Base-by-base conservation (phyloP, 371 early-diverging fungal genomes). In the Mucor racemosus region DNA sequence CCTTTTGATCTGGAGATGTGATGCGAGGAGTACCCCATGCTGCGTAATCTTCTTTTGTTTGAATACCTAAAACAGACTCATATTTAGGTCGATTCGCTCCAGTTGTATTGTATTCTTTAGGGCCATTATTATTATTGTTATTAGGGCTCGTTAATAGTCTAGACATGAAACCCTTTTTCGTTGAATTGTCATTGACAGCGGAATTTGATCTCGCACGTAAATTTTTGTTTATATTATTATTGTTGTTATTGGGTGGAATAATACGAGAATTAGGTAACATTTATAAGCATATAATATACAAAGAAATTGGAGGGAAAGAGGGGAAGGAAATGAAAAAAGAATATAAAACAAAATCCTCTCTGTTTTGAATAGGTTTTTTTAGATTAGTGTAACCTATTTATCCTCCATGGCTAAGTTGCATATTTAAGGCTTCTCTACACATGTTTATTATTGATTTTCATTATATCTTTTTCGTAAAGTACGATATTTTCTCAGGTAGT, bases 401-500 rank as follows among this genome's bases (percentile, higher is more conserved):
- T 60, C 33, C 10, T 19, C 21, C 58, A 35, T 50, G 48, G 62
- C 50, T 62, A 39, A 54, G 38, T 39, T 57, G 50, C 65, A 65
- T 72, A 36, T 56, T 68, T 68, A 65, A 54, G 72, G 72, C 60
- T 65, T 68, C 40, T 44, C 31, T 57, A 48, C 72, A 72, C 72
- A 72, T 72, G 72, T 35, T 50, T 40, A 61, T 46, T 59, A 64
- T 58, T 68, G 56, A 60, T 40, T 67, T 60, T 54, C 65, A 68
- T 88, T 74, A 66, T 89, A 89, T 60, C 89, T 73, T 68, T 84
- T 79, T 65, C 87, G 82, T 76, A 90, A 76, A 4, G 90, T 85
- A 35, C 90, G 79, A 62, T 90, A 92, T 69, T 92, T 92, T 67
- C 86, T 85, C 55, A 92, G 77, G 75, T 89, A 90, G 72, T 90